These are phyloP conservation scores for Saururus chinensis DNA, from an alignment of 164 flowering plant species.

Conservation along the genomic window DNA sequence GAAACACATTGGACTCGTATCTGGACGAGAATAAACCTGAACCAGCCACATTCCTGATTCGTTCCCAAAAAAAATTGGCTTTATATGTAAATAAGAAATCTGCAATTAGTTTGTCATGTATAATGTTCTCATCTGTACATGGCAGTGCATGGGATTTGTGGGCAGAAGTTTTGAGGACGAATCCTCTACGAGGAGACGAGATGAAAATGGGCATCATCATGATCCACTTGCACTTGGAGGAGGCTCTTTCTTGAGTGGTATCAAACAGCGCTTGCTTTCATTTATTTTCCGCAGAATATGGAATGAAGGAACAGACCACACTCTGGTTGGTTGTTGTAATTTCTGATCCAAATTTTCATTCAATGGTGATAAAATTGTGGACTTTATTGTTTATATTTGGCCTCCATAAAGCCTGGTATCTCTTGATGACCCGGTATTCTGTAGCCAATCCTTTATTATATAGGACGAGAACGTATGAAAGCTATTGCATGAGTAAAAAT, in stretches of 20 bases:
- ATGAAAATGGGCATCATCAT: slow-evolving; percentile 29
- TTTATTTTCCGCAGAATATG: slow-evolving; percentile 71
- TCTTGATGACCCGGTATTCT: no score
- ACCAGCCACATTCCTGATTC: no score
- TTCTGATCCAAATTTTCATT: slow-evolving; percentile 9
- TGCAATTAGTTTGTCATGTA: neutral
- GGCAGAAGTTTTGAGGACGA: slow-evolving; percentile 33
- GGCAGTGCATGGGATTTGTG: slow-evolving; percentile 34
- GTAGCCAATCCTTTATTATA: no score
- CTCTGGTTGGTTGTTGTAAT: slow-evolving; percentile 47
- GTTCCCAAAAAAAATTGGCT: no score
- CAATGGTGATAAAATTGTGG: neutral
- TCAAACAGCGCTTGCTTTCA: slow-evolving; percentile 94
- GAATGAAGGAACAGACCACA: slow-evolving; percentile 70
- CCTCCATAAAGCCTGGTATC: no score
- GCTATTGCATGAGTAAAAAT: no score
- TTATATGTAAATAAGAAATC: neutral
- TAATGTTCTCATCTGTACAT: slow-evolving; percentile 1
- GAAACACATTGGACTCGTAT: no score
- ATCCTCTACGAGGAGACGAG: slow-evolving; percentile 18
- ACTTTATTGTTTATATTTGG: neutral
- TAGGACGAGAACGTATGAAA: no score
- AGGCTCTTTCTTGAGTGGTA: slow-evolving; percentile 60
- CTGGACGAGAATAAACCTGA: no score
- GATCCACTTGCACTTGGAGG: slow-evolving; percentile 23